Percentiles rank a stretch among this genome's conserved stretches.
phyloP scores from a whole-genome alignment of 768 basidiomycete genomes.

The Boletellus ananas region DNA sequence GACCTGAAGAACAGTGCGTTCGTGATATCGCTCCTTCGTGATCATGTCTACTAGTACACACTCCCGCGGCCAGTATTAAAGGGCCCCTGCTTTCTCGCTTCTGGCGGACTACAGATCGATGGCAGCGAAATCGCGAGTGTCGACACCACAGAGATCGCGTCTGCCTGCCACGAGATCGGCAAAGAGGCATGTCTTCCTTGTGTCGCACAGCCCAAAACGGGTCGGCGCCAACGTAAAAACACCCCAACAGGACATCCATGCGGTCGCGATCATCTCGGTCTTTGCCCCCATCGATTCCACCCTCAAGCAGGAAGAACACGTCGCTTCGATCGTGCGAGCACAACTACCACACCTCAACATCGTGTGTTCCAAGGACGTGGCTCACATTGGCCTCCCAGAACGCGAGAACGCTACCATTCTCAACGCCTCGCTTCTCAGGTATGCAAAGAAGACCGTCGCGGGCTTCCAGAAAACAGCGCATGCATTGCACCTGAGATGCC shows the following conservation, averaged over 20 bases:
- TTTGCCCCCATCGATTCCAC: constrained; percentile 47
- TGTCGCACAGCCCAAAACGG: neutral
- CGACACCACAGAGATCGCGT: constrained; percentile 41
- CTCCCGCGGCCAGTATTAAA: constrained; percentile 17
- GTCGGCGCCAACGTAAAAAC: constrained; percentile 3
- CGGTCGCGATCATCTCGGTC: constrained; percentile 45
- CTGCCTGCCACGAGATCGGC: constrained; percentile 40
- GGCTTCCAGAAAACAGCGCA: constrained; percentile 52
- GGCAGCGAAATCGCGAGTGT: constrained; percentile 42
- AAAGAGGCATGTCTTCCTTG: constrained; percentile 17
- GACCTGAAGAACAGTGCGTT: constrained; percentile 30
- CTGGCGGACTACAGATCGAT: constrained; percentile 45
- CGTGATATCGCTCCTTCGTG: constrained; percentile 1
- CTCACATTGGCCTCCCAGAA: constrained; percentile 55
- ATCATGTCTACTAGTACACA: neutral
- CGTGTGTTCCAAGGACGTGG: constrained; percentile 55
- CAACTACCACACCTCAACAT: constrained; percentile 42
- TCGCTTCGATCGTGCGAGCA: constrained; percentile 39
- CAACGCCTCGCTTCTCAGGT: constrained; percentile 59
- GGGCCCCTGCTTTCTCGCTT: constrained; percentile 33
- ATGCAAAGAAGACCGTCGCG: constrained; percentile 51
- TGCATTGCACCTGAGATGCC: constrained; percentile 44
- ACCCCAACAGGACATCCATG: constrained; percentile 19
- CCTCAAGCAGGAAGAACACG: constrained; percentile 45
- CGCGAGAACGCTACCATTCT: constrained; percentile 68